Evolutionary conservation across 2,329 filamentous ascomycete genomes (phyloP), one percentile per base, ranked within the genome.

Genomic region (Cylindrodendrum hubeiense): DNA sequence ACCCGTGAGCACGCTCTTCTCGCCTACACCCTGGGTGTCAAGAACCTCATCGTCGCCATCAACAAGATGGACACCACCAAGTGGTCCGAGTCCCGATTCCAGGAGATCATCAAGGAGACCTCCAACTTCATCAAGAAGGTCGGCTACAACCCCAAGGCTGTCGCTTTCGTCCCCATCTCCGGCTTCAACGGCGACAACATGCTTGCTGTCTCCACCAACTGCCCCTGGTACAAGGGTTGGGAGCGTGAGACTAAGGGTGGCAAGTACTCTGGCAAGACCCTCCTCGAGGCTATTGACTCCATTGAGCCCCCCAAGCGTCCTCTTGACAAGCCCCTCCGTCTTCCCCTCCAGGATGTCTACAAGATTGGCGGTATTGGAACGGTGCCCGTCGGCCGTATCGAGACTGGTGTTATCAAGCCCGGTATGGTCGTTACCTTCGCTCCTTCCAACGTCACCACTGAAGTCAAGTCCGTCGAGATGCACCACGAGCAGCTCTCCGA

Each of bases 61-160:
- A 99, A 99, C 95, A 99, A 99, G 94, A 99, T 99, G 96, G 96
- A 99, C 92, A 98, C 95, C 84, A 90, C 93, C 90, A 94, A 97
- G 88, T 99, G 95, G 95, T 91, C 93, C 76, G 92, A 98, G 93
- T 87, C 91, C 74, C 95, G 96, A 89, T 98, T 88, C 94, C 87
- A 95, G 83, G 96, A 98, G 87, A 98, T 99, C 85, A 95, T 98
- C 92, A 98, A 98, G 94, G 96, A 99, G 91, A 98, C 95, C 79
- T 97, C 95, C 88, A 92, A 90, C 90, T 98, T 98, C 93, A 98
- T 99, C 94, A 99, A 98, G 95, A 98, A 99, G 94, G 95, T 98
- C 86, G 96, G 96, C 85, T 99, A 95, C 94, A 98, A 98, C 93
- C 95, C 96, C 89, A 98, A 98, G 94, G 85, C 87, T 79, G 95